Conservation (phyloP, 1,284 basidiomycete species). For the Boletus mariae region DNA sequence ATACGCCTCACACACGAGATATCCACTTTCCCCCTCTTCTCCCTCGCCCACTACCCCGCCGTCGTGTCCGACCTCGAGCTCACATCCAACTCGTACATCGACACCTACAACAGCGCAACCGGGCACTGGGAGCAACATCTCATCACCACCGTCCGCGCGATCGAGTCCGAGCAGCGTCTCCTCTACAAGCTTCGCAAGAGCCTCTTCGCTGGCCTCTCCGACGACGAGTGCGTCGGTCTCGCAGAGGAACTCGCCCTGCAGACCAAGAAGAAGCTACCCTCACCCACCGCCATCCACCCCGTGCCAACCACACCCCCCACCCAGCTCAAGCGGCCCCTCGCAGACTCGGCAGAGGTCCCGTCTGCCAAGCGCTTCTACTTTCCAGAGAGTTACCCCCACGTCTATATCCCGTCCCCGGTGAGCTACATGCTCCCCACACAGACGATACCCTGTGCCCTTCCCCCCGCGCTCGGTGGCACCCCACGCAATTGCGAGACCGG, state of each 20-base stretch:
- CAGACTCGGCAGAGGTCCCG: constrained; percentile 24
- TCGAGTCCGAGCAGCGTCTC: constrained; percentile 46
- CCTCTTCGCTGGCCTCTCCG: constrained; percentile 51
- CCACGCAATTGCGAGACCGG: constrained; percentile 14
- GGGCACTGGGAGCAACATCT: constrained; percentile 57
- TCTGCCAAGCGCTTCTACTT: constrained; percentile 30
- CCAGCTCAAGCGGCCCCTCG: constrained; percentile 23
- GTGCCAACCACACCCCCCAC: constrained; percentile 1
- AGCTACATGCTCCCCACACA: constrained; percentile 30
- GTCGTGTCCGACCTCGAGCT: constrained; percentile 54
- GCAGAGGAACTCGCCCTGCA: constrained; percentile 52
- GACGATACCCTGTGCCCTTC: constrained; percentile 26
- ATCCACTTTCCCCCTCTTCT: constrained; percentile 61
- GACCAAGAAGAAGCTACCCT: constrained; percentile 21
- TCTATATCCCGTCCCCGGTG: constrained; percentile 32
- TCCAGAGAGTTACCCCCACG: constrained; percentile 28
- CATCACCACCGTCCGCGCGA: constrained; percentile 40
- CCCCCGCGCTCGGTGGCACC: constrained; percentile 16
- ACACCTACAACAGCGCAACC: constrained; percentile 51
- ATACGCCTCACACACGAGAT: constrained; percentile 58
- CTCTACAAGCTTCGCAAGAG: constrained; percentile 57
- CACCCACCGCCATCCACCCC: background rate
- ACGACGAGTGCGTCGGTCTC: constrained; percentile 55
- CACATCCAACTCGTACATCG: constrained; percentile 49
- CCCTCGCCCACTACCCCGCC: constrained; percentile 48